These are phyloP conservation scores for Atkinsonella texensis DNA, from an alignment of 2,329 filamentous ascomycete species.

Conservation along the genomic window DNA sequence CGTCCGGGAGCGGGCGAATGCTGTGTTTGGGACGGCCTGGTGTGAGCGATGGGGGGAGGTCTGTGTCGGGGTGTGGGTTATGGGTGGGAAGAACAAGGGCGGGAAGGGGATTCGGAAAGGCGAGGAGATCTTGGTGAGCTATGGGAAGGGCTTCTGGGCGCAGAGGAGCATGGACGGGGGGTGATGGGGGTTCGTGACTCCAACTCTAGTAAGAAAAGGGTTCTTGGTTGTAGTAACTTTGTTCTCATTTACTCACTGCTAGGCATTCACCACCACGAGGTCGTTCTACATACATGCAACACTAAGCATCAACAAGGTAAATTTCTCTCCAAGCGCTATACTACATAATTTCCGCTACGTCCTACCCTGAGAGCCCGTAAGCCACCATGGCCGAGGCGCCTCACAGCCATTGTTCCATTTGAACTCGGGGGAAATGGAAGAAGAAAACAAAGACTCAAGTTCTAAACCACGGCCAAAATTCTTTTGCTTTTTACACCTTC, in stretches of 20 bases:
- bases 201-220: too few species aligned
- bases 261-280: background rate
- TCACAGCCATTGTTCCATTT: background rate
- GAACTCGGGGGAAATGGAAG: background rate
- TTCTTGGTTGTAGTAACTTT: too few species aligned
- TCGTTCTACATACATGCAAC: background rate
- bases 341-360: background rate
- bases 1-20: conserved; percentile 39
- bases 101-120: conserved; percentile 33
- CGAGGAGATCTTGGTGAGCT: conserved; percentile 53
- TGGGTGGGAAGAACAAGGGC: conserved; percentile 18
- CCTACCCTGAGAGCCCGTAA: background rate
- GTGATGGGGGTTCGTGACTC: background rate
- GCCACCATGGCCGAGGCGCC: background rate
- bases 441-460: background rate
- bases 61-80: conserved; percentile 46
- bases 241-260: too few species aligned
- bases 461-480: background rate
- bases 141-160: conserved; percentile 57
- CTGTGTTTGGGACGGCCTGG: conserved; percentile 49
- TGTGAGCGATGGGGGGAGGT: conserved; percentile 37
- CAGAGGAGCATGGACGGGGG: conserved; percentile 17
- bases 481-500: background rate
- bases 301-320: background rate
- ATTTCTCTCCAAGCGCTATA: background rate